phyloP scores from a whole-genome alignment of 306 rosid species.

The Inga oerstediana region DNA sequence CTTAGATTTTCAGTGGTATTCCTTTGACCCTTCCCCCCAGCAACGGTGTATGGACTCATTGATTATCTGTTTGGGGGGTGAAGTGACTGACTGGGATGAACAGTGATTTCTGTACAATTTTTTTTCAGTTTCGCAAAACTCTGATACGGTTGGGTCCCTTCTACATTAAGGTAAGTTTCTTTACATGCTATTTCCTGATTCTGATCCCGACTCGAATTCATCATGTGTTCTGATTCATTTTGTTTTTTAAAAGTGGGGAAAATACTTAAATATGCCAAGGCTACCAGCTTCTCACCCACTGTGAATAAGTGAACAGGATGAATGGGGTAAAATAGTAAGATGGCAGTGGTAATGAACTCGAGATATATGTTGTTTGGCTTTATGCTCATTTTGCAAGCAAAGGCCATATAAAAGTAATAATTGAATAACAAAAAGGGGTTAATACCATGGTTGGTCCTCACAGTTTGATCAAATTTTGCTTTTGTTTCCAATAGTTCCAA shows the following conservation, averaged over 20 bases:
- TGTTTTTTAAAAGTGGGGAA: not conserved
- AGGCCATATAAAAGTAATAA: not conserved
- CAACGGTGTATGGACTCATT: constrained; percentile 24
- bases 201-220: not conserved
- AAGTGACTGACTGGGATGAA: constrained; percentile 33
- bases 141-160: constrained; percentile 94
- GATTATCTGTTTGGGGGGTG: constrained; percentile 32
- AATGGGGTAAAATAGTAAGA: not conserved
- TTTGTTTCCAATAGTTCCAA: too few relatives aligned
- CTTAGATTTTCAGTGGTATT: not conserved
- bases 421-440: not conserved
- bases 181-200: constrained; percentile 30
- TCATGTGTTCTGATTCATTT: constrained; percentile 16
- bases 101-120: constrained; percentile 39
- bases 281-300: constrained; percentile 26
- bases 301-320: constrained; percentile 1
- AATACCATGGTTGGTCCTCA: too few relatives aligned
- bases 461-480: too few relatives aligned
- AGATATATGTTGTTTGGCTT: not conserved
- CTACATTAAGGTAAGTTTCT: constrained; percentile 86
- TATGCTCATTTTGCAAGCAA: not conserved
- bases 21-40: constrained; percentile 17
- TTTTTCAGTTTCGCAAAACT: constrained; percentile 96
- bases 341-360: not conserved
- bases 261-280: not conserved